Evolutionary conservation across 139 green algal species (phyloP).

Genomic region (Nannochloris sp.): DNA sequence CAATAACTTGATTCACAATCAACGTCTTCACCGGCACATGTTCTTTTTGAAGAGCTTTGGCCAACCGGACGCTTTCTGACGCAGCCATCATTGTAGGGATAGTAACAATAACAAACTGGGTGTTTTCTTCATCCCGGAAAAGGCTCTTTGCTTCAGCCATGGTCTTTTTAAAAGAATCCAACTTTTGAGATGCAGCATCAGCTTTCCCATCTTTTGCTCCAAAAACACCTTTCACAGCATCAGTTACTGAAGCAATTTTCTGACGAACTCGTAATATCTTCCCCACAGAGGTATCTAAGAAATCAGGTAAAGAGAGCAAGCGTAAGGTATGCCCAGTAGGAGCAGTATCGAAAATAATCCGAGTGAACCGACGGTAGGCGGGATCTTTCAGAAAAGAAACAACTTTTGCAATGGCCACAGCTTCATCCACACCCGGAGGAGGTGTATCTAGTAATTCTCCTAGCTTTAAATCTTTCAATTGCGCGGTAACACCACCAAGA

Average conservation of each 20-base stretch:
- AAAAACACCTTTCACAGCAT: slow-evolving; percentile 82
- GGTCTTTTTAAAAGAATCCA: slow-evolving; percentile 69
- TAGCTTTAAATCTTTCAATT: slow-evolving; percentile 70
- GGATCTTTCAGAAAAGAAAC: slow-evolving; percentile 63
- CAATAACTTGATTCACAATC: slow-evolving; percentile 89
- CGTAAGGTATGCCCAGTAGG: slow-evolving; percentile 96
- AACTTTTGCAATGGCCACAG: slow-evolving; percentile 88
- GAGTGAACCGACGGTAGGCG: slow-evolving; percentile 80
- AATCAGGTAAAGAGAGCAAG: slow-evolving; percentile 93
- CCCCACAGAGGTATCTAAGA: slow-evolving; percentile 82
- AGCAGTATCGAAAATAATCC: slow-evolving; percentile 98
- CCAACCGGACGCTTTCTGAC: slow-evolving; percentile 77
- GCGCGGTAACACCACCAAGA: slow-evolving; percentile 61
- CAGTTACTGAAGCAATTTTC: slow-evolving; percentile 60
- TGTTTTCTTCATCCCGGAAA: slow-evolving; percentile 78
- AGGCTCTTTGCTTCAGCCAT: slow-evolving; percentile 83
- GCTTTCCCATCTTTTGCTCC: slow-evolving; percentile 31
- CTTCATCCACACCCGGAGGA: slow-evolving; percentile 91
- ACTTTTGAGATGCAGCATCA: slow-evolving; percentile 38
- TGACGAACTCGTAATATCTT: slow-evolving; percentile 69
- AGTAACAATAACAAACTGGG: slow-evolving; percentile 95
- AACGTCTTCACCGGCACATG: slow-evolving; percentile 80
- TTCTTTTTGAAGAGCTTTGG: slow-evolving; percentile 38
- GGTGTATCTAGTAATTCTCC: slow-evolving; percentile 94
- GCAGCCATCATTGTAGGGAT: slow-evolving; percentile 97